Evolutionary conservation across 1,139 yeast genomes (phyloP), one percentile per base, ranked within the genome.

Genomic region (Candida sanyaensis): DNA sequence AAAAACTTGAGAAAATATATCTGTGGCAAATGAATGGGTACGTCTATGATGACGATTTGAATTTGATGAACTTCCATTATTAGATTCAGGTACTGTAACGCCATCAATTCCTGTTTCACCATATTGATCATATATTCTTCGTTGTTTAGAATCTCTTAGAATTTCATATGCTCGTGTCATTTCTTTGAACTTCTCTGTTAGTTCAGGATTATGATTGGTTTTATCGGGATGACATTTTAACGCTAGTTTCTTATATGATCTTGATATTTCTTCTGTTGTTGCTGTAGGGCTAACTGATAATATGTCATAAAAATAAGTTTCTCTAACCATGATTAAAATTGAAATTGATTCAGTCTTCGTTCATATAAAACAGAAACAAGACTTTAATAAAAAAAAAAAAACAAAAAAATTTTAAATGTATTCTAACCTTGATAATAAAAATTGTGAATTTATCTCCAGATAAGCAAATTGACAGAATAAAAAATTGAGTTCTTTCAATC

Each of bases 151-250:
- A 50, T 75, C 78, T 45, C 64, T 62, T 29, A 75, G 56, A 2
- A 75, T 61, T 56, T 74, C 79, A 53, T 75, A 75, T 1, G 80
- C 79, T 43, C 69, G 57, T 1, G 77, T 73, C 49, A 73, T 65
- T 46, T 66, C 75, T 56, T 75, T 75, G 57, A 75, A 75, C 54
- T 63, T 65, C 54, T 75, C 80, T 1, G 80, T 75, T 36, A 73
- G 57, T 44, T 63, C 67, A 1, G 77, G 75, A 51, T 75, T 67
- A 51, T 71, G 78, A 54, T 74, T 75, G 12, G 78, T 75, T 54
- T 75, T 75, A 55, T 75, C 80, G 1, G 80, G 80, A 52, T 75
- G 80, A 50, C 72, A 75, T 49, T 61, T 71, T 29, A 75, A 60
- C 3, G 80, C 80, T 48, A 66, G 63, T 51, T 63, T 66, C 51